Evolutionary conservation across 2,329 filamentous ascomycete genomes (phyloP).

Genomic region (Magnaporthales sp.): DNA sequence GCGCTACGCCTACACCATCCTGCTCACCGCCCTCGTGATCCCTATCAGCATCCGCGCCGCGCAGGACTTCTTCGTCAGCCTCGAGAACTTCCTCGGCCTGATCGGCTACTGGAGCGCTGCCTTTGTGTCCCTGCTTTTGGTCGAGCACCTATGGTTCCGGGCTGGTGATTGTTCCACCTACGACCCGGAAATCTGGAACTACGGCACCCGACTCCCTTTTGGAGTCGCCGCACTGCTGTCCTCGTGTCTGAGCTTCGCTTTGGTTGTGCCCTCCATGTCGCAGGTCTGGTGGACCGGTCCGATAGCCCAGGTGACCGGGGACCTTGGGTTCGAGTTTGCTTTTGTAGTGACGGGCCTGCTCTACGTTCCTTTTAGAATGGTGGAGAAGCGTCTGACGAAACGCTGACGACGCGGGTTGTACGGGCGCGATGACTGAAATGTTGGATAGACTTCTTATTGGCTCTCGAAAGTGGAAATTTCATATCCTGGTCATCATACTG

Average conservation of each 20-base stretch:
- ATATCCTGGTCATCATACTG: too few relatives aligned
- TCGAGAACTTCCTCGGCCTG: constrained; percentile 34
- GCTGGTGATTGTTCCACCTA: constrained; percentile 13
- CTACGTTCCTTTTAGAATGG: constrained; percentile 29
- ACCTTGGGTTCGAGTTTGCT: constrained; percentile 36
- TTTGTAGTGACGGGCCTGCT: constrained; percentile 30
- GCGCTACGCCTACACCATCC: constrained; percentile 29
- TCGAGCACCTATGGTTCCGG: constrained; percentile 19
- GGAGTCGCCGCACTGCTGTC: constrained; percentile 18
- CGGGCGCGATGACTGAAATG: background rate
- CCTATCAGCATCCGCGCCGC: constrained; percentile 29
- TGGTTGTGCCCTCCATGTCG: constrained; percentile 30
- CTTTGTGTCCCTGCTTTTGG: constrained; percentile 29
- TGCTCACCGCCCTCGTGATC: constrained; percentile 30
- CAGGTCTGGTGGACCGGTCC: constrained; percentile 35
- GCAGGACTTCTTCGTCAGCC: constrained; percentile 27
- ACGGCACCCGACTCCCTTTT: constrained; percentile 14
- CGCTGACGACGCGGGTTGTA: background rate
- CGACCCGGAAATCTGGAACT: constrained; percentile 16
- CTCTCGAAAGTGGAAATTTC: background rate
- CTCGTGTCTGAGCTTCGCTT: constrained; percentile 12
- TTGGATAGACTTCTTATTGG: background rate
- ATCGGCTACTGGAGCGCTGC: constrained; percentile 37
- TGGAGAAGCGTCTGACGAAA: constrained; percentile 17
- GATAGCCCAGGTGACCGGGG: constrained; percentile 31